phyloP scores from a whole-genome alignment of 2,329 filamentous ascomycete species.

The Ambrosiella xylebori region DNA sequence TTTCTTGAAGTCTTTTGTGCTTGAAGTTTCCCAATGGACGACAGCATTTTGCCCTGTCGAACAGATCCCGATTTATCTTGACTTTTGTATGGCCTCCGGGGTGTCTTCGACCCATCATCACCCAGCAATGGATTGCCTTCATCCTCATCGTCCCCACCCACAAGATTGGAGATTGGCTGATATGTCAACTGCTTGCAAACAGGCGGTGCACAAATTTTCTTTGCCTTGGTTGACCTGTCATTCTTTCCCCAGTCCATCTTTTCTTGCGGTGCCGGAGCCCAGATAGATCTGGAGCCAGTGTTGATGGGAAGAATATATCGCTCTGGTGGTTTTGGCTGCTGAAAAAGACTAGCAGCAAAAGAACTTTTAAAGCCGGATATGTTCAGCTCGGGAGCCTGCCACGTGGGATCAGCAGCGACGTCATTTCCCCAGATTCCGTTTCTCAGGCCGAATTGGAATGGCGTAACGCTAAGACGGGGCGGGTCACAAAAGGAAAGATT shows the following conservation, averaged over 20 bases:
- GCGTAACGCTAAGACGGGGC: not conserved
- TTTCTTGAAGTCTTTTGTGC: not conserved
- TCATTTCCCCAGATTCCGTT: slow-evolving; percentile 3
- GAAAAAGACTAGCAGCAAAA: slow-evolving; percentile 11
- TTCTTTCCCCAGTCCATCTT: slow-evolving; percentile 14
- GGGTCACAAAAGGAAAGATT: not conserved
- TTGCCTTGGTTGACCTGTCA: not conserved
- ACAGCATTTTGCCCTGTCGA: not conserved
- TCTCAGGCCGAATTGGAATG: not conserved
- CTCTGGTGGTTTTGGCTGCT: slow-evolving; percentile 14
- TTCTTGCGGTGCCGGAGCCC: slow-evolving; percentile 18
- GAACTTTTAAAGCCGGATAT: slow-evolving; percentile 13
- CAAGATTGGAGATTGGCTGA: not conserved
- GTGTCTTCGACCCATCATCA: not conserved
- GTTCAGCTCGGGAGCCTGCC: slow-evolving; percentile 13
- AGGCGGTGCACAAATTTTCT: not conserved
- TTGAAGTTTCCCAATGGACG: not conserved
- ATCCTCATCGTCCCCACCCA: not conserved
- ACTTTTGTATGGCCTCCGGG: not conserved
- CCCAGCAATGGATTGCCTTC: not conserved
- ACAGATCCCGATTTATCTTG: too few species aligned
- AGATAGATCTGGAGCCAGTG: slow-evolving; percentile 20
- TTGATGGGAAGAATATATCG: slow-evolving; percentile 21
- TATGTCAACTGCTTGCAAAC: not conserved
- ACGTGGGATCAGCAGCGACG: slow-evolving; percentile 8